A percentile compares a stretch with the other conserved stretches of the same genome.
Conservation (phyloP, 2,329 filamentous ascomycete genomes). For the Onygenales sp. region DNA sequence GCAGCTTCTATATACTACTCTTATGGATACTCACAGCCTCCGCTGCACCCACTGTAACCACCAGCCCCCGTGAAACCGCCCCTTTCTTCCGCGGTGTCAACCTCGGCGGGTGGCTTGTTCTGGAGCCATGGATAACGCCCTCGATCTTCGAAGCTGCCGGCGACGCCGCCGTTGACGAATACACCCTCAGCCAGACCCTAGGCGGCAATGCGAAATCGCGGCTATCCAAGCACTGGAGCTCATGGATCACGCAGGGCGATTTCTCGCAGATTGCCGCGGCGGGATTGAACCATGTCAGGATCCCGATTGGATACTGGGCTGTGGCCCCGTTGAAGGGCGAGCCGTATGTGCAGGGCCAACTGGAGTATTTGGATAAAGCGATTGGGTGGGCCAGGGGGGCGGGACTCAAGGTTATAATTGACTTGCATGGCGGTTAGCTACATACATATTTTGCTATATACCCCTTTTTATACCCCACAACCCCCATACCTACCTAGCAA, state of each 20-base stretch:
- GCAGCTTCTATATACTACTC: background rate
- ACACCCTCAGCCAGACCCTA: slow-evolving; percentile 41
- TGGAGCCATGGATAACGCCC: slow-evolving; percentile 57
- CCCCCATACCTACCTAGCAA: background rate
- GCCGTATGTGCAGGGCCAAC: slow-evolving; percentile 54
- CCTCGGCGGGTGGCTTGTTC: slow-evolving; percentile 55
- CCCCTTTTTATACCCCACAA: background rate
- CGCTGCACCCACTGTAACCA: background rate
- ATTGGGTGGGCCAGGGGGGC: slow-evolving; percentile 49
- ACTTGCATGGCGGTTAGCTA: slow-evolving; percentile 54
- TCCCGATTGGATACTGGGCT: slow-evolving; percentile 60
- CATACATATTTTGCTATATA: slow-evolving; percentile 7
- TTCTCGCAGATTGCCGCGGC: slow-evolving; percentile 46
- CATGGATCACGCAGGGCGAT: slow-evolving; percentile 47
- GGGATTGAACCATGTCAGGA: slow-evolving; percentile 55
- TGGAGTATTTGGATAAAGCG: slow-evolving; percentile 47
- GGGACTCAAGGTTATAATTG: slow-evolving; percentile 56
- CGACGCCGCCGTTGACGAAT: slow-evolving; percentile 48
- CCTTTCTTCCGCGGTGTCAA: slow-evolving; percentile 52
- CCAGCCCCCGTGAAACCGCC: background rate
- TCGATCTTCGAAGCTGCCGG: slow-evolving; percentile 46
- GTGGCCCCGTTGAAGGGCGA: slow-evolving; percentile 44
- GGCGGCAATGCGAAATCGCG: slow-evolving; percentile 40
- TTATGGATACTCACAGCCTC: background rate
- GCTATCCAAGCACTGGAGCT: slow-evolving; percentile 49